phyloP scores from a whole-genome alignment of 345 rosid genomes.

The Ceriops tagal region DNA sequence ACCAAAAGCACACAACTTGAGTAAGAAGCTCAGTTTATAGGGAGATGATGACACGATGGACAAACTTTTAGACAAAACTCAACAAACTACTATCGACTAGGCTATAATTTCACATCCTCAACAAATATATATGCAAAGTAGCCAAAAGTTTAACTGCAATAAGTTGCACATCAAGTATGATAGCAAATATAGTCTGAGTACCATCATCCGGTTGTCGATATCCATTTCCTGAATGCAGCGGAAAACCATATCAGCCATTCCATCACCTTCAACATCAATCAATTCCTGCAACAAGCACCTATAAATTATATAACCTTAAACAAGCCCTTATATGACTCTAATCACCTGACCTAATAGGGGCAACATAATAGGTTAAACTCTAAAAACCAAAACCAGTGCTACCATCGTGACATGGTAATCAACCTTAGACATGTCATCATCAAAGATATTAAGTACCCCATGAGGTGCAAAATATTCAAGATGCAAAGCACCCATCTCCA shows the following conservation, averaged over 20 bases:
- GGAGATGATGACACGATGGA: background rate
- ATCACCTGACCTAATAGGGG: conserved; percentile 5
- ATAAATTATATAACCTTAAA: conserved; percentile 11
- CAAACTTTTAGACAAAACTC: background rate
- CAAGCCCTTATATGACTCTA: background rate
- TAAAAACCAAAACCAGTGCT: too few species aligned
- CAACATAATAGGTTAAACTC: too few species aligned
- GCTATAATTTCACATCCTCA: background rate
- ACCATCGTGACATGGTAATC: too few species aligned
- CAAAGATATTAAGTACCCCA: too few species aligned
- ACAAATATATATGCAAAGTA: background rate
- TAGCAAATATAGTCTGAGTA: conserved; percentile 47
- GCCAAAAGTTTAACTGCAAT: background rate
- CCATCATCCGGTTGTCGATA: conserved; percentile 96
- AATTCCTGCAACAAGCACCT: conserved; percentile 57
- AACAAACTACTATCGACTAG: too few species aligned
- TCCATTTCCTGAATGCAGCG: conserved; percentile 99
- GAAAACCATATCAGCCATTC: conserved; percentile 99
- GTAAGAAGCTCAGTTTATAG: background rate
- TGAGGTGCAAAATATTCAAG: too few species aligned
- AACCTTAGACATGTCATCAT: too few species aligned
- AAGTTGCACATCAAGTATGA: background rate
- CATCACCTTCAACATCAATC: conserved; percentile 98
- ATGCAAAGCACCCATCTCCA: too few species aligned
- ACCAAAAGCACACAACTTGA: too few species aligned